These are phyloP conservation scores for Cornus kousa DNA, from an alignment of 148 eudicot genomes.

Conservation along the genomic window DNA sequence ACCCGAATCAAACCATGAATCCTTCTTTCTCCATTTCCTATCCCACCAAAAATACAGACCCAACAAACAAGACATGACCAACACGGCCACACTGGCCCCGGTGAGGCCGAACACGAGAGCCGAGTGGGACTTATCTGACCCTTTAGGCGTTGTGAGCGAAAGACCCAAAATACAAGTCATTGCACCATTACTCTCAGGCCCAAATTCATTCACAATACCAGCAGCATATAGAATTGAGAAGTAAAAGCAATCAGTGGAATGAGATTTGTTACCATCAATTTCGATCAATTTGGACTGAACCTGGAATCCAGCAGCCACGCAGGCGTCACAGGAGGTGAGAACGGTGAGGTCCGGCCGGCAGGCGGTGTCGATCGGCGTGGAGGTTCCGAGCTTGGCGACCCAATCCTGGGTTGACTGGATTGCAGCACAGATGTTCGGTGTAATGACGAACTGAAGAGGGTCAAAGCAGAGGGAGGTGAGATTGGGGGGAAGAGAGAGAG, in stretches of 20 bases:
- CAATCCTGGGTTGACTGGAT: conserved; percentile 50
- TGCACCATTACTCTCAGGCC: conserved; percentile 57
- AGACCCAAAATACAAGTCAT: conserved; percentile 53
- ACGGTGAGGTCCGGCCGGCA: conserved; percentile 51
- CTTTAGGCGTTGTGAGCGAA: conserved; percentile 16
- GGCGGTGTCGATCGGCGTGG: conserved; percentile 38
- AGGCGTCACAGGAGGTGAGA: conserved; percentile 53
- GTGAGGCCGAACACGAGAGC: conserved; percentile 43
- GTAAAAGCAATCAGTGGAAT: conserved; percentile 54
- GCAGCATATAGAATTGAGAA: conserved; percentile 70
- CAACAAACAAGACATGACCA: conserved; percentile 33
- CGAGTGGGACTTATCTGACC: conserved; percentile 23
- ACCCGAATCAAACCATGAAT: conserved; percentile 6
- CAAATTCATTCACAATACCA: conserved; percentile 57
- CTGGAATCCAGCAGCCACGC: conserved; percentile 57
- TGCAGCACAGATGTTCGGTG: conserved; percentile 52
- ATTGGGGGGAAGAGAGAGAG: conserved; percentile 41
- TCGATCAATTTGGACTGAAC: conserved; percentile 39
- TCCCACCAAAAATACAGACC: conserved; percentile 53
- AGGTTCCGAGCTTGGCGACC: conserved; percentile 38
- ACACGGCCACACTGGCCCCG: conserved; percentile 43
- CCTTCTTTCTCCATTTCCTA: conserved; percentile 34
- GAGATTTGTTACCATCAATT: conserved; percentile 62
- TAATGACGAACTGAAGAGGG: conserved; percentile 51
- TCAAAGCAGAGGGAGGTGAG: conserved; percentile 50